phyloP scores from a whole-genome alignment of 2,329 filamentous ascomycete genomes.

The Claviceps cyperi region DNA sequence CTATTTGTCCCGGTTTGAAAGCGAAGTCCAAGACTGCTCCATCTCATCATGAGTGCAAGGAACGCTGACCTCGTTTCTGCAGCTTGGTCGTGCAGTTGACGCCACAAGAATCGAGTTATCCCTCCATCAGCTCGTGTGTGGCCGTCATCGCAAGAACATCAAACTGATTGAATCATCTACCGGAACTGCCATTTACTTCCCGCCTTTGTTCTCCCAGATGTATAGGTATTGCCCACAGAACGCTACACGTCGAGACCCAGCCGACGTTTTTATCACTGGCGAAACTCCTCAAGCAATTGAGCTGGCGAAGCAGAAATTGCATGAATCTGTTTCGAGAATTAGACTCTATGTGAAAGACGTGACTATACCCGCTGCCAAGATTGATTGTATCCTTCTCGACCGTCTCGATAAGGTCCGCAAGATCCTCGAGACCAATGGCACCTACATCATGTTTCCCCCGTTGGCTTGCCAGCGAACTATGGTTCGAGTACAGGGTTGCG shows the following conservation, averaged over 20 bases:
- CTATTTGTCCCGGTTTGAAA: not conserved
- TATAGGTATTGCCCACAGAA: constrained; percentile 80
- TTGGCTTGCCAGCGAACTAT: constrained; percentile 73
- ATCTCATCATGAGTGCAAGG: too few relatives aligned
- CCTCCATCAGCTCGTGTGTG: constrained; percentile 83
- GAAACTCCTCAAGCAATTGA: constrained; percentile 73
- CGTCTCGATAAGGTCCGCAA: constrained; percentile 93
- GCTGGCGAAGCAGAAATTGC: constrained; percentile 79
- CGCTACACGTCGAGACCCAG: constrained; percentile 66
- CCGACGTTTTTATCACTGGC: constrained; percentile 91
- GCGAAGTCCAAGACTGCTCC: too few relatives aligned
- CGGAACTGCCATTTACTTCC: constrained; percentile 95
- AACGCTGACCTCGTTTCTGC: constrained; percentile 2
- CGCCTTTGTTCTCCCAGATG: constrained; percentile 79
- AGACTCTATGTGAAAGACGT: constrained; percentile 88
- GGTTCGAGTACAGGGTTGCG: constrained; percentile 81
- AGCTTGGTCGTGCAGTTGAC: constrained; percentile 65
- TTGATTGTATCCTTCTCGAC: constrained; percentile 83
- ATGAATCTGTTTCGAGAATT: constrained; percentile 66
- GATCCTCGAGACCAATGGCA: constrained; percentile 93
- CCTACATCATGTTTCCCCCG: constrained; percentile 82
- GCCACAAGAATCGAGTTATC: constrained; percentile 70
- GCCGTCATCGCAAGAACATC: constrained; percentile 90
- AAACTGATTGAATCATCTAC: constrained; percentile 94
- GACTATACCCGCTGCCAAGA: constrained; percentile 76